Percentiles rank a stretch among this genome's conserved stretches.
Evolutionary conservation across 2,329 filamentous ascomycete genomes (phyloP).

Genomic region (Aspergillus sp.): DNA sequence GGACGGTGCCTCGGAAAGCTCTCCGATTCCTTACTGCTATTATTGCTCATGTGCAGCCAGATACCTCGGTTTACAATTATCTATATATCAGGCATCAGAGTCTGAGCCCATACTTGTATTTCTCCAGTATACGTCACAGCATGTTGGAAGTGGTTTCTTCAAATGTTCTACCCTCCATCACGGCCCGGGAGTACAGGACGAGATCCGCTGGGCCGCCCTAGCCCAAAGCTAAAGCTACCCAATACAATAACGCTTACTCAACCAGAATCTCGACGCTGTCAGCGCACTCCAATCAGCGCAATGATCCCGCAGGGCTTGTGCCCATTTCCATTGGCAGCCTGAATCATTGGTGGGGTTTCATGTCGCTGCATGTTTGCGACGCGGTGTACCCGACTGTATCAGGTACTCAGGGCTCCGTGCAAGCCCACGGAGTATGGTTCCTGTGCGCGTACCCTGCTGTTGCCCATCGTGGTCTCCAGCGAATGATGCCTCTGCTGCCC

Average conservation of each 20-base stretch:
- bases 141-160: not conserved
- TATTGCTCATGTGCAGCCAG: not conserved
- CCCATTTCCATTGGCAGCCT: not conserved
- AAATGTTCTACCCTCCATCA: not conserved
- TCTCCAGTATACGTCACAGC: not conserved
- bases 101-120: not conserved
- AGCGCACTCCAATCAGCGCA: not conserved
- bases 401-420: not conserved
- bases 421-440: not conserved
- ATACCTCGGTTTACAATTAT: constrained; percentile 1
- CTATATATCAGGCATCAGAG: not conserved
- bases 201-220: not conserved
- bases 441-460: not conserved
- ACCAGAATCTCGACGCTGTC: too few relatives aligned
- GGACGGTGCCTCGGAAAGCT: constrained; percentile 2
- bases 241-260: not conserved
- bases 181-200: not conserved
- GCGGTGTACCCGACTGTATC: not conserved
- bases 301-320: not conserved
- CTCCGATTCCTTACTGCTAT: too few relatives aligned
- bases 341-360: not conserved
- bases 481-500: not conserved
- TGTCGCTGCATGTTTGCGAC: not conserved
- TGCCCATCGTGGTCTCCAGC: not conserved
- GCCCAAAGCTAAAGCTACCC: not conserved